Base-by-base conservation (phyloP, 192 early-diverging fungal species). In the Borealophlyctis nickersoniae region DNA sequence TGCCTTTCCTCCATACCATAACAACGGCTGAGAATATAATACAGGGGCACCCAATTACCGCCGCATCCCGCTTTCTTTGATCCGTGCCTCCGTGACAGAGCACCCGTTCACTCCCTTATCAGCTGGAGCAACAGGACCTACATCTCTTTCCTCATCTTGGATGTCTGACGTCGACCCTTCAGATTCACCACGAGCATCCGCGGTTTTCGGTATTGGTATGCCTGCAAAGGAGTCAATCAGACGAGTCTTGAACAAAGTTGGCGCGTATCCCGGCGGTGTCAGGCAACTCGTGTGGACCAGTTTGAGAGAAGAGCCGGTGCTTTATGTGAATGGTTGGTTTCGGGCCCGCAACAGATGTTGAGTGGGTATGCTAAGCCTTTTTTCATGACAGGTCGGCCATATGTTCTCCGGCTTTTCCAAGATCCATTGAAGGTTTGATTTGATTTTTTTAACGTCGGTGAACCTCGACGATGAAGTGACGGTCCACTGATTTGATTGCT, bases 281-380 rank as follows among this genome's bases (percentile, higher is more conserved):
- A 56, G 79, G 28, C 70, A 52, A 36, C 60, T 86, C 2, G 29
- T 85, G 5, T 87, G 86, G 86, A 87, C 86, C 5, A 82, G 76
- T 23, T 51, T 87, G 49, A 71, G 86, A 27, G 86, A 87, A 65
- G 86, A 87, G 56, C 86, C 86, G 1, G 84, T 86, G 0, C 49
- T 87, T 14, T 87, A 87, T 65, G 73, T 87, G 52, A 81, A 81
- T 60, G 74, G 74, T 55, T 32, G 19, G 39, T 7, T 45, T 45
- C 39, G 19, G 7, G 39, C 19, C n/a, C n/a, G n/a, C n/a, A n/a
- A n/a, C n/a, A 9, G 13, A 22, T 34, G 24, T 65, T 63, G 13
- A 9, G 7, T 14, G 27, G 27, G 5, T 14, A n/a, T n/a, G n/a
- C n/a, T n/a, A n/a, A n/a, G n/a, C n/a, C n/a, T n/a, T n/a, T n/a